These are phyloP conservation scores for Albophoma yamanashiensis DNA, from an alignment of 2,329 filamentous ascomycete genomes.

Conservation along the genomic window DNA sequence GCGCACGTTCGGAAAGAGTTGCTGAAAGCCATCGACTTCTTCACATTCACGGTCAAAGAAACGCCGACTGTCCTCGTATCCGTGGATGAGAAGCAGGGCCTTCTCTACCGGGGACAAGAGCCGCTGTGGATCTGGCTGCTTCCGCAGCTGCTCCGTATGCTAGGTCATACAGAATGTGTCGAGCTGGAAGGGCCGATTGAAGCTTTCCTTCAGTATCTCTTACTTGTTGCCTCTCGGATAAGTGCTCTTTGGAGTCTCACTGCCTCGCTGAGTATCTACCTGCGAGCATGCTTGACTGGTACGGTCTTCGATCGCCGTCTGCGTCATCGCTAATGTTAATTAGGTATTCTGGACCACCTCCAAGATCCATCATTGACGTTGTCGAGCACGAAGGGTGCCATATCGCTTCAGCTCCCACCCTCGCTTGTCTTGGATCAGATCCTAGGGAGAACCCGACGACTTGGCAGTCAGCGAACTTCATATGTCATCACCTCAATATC, in stretches of 20 bases:
- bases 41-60: constrained; percentile 64
- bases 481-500: constrained; percentile 28
- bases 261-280: constrained; percentile 32
- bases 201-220: constrained; percentile 37
- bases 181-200: constrained; percentile 41
- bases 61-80: constrained; percentile 58
- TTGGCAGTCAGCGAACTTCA: constrained; percentile 17
- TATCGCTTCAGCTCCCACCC: constrained; percentile 26
- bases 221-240: constrained; percentile 31
- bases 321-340: constrained; percentile 6
- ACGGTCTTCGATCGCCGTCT: constrained; percentile 10
- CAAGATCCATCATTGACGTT: constrained; percentile 18
- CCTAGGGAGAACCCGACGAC: constrained; percentile 13
- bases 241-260: constrained; percentile 38
- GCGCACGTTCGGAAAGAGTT: constrained; percentile 48
- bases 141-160: constrained; percentile 44
- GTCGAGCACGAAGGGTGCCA: constrained; percentile 14
- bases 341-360: constrained; percentile 23
- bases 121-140: constrained; percentile 57
- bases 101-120: constrained; percentile 44
- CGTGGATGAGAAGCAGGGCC: constrained; percentile 25
- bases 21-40: constrained; percentile 64
- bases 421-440: constrained; percentile 24
- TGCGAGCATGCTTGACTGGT: constrained; percentile 38
- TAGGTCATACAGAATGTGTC: constrained; percentile 40